Conservation (phyloP, 2,329 filamentous ascomycete species). For the Hymenoscyphus fraxineus region DNA sequence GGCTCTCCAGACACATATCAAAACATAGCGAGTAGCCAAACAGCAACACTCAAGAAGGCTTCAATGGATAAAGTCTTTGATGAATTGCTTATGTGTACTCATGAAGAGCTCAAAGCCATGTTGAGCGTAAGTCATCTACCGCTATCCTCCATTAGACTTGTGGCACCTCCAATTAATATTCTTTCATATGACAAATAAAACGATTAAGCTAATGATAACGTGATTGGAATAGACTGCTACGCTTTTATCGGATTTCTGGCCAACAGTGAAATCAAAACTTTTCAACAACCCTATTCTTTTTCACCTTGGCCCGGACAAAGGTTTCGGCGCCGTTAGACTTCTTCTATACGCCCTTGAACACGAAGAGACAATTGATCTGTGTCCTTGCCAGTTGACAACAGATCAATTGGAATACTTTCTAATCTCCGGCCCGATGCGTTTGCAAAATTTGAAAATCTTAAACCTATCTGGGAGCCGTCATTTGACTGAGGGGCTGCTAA, state of each 20-base stretch:
- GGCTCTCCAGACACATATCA: not conserved
- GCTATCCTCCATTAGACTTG: not conserved
- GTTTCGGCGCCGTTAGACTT: not conserved
- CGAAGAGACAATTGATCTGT: not conserved
- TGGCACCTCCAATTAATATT: not conserved
- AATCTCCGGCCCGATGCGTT: not conserved
- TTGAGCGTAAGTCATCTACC: not conserved
- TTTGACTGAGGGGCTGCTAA: not conserved
- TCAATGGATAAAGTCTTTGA: not conserved
- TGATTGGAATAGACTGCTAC: not conserved
- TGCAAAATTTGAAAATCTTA: not conserved
- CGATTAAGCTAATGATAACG: too few species aligned
- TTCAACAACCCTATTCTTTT: not conserved
- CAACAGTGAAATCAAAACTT: not conserved
- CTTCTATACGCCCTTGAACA: not conserved
- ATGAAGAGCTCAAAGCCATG: not conserved
- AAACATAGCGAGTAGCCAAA: not conserved
- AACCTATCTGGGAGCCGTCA: not conserved
- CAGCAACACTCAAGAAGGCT: not conserved
- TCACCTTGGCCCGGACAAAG: not conserved
- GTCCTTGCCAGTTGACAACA: not conserved
- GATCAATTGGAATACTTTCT: not conserved
- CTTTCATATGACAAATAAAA: too few species aligned
- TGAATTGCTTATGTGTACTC: not conserved
- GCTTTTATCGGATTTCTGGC: not conserved